Evolutionary conservation across 2,329 filamentous ascomycete species (phyloP).

Genomic region (Penicillium sp.): DNA sequence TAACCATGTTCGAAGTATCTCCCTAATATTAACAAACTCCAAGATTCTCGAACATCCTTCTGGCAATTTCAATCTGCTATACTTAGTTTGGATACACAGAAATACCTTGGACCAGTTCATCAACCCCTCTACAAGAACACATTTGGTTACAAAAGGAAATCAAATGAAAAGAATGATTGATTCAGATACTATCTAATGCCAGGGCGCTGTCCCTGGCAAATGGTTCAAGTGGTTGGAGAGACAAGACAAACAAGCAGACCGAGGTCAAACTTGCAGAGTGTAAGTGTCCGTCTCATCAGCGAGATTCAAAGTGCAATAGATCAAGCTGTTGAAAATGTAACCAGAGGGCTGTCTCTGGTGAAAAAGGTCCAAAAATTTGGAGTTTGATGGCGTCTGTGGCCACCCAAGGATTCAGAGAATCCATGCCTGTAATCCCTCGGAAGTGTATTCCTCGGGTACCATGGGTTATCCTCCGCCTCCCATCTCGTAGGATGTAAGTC

Average conservation of each 20-base stretch:
- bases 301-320: background rate
- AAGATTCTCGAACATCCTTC: too few relatives aligned
- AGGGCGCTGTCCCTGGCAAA: background rate
- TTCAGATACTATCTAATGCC: background rate
- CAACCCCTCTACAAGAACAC: background rate
- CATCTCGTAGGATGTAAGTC: background rate
- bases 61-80: too few relatives aligned
- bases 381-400: background rate
- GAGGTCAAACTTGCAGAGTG: background rate
- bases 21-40: too few relatives aligned
- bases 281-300: background rate
- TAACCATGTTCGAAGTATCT: too few relatives aligned
- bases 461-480: background rate
- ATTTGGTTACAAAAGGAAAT: background rate
- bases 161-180: background rate
- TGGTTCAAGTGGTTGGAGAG: background rate
- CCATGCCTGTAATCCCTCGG: background rate
- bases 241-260: background rate
- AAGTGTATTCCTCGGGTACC: background rate
- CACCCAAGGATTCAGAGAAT: background rate
- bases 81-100: too few relatives aligned
- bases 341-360: constrained; percentile 3
- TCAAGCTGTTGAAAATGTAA: background rate
- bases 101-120: too few relatives aligned
- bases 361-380: constrained; percentile 2